Base-by-base conservation (phyloP, 495 filamentous ascomycete species). In the Trichoderma orchidacearum region DNA sequence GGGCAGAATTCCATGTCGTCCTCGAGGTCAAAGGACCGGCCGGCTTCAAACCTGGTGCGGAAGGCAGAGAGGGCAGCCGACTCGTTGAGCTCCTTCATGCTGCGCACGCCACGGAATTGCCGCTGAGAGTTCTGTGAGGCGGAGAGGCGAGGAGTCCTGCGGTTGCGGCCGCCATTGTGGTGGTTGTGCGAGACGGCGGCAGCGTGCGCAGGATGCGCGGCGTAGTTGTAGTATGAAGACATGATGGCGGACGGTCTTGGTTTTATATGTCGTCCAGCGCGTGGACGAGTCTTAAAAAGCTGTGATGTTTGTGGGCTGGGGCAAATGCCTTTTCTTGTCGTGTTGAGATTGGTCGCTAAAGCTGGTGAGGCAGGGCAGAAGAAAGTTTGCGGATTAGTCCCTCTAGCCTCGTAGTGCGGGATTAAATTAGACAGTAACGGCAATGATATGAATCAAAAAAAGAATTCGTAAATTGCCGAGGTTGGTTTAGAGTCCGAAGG, bases 1-100 rank as follows among this genome's bases (percentile, higher is more conserved):
- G 93, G 93, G 68, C 93, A 96, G 72, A 98, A 98, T 68, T 95
- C 86, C 72, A 96, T 75, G 68, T 98, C 93, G 66, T 98, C 93
- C 62, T 96, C 92, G 62, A 99, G 76, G 62, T 99, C 93, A 66
- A 99, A 99, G 23, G 91, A 96, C 55, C 90, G 84, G 45, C 86
- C 89, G 61, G 90, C 87, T 69, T 97, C 91, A 67, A 94, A 95
- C 65, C 86, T 81, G 36, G 82, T 79, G 57, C 91, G 86, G 72
- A 89, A 95, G 58, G 84, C 82, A 50, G 78, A 78, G 48, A 90
- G 77, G 31, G 83, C 78, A 34, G 83, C 82, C 50, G 83, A 77
- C 64, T 96, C 90, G 62, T 85, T 86, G 55, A 91, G 71, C 69
- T 97, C 94, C 70, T 93, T 90, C 80, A 89, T 89, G 63, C 84